phyloP scores from a whole-genome alignment of 2,329 filamentous ascomycete species.

The Exophiala phaeomuriformis region DNA sequence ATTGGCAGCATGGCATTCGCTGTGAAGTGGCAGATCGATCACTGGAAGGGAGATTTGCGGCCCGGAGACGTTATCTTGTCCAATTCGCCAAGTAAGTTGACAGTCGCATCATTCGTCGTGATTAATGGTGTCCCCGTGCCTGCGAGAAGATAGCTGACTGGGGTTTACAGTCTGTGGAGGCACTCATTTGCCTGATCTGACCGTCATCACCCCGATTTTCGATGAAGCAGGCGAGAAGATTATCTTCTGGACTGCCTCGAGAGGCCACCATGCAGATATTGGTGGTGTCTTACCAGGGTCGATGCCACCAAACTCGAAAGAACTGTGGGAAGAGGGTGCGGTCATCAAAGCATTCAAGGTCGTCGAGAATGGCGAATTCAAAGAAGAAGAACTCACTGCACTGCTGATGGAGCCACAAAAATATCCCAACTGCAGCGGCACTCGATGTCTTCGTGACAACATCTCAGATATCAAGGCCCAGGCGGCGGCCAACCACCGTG shows the following conservation, averaged over 20 bases:
- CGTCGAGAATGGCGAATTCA: slow-evolving; percentile 32
- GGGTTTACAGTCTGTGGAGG: slow-evolving; percentile 59
- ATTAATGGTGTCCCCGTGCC: background rate
- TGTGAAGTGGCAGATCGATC: slow-evolving; percentile 66
- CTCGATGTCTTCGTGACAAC: slow-evolving; percentile 36
- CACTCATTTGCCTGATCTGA: slow-evolving; percentile 72
- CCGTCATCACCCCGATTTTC: slow-evolving; percentile 68
- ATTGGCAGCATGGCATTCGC: slow-evolving; percentile 81
- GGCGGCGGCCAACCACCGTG: slow-evolving; percentile 40
- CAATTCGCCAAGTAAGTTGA: slow-evolving; percentile 59
- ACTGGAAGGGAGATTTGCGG: slow-evolving; percentile 61
- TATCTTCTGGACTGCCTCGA: slow-evolving; percentile 67
- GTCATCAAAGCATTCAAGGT: slow-evolving; percentile 38
- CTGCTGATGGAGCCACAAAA: slow-evolving; percentile 27
- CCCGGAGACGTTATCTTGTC: slow-evolving; percentile 70
- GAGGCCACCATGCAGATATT: slow-evolving; percentile 67
- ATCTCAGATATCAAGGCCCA: slow-evolving; percentile 42
- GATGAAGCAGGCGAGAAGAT: slow-evolving; percentile 58
- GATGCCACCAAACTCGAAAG: slow-evolving; percentile 40
- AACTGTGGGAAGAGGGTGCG: slow-evolving; percentile 44
- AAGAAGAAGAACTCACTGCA: slow-evolving; percentile 32
- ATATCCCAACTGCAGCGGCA: slow-evolving; percentile 15
- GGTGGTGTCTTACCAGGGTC: slow-evolving; percentile 29
- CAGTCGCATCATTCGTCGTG: background rate
- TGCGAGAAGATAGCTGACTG: background rate